These are phyloP conservation scores for Lichtheimia hyalospora DNA, from an alignment of 371 early-diverging fungal species.

Conservation along the genomic window DNA sequence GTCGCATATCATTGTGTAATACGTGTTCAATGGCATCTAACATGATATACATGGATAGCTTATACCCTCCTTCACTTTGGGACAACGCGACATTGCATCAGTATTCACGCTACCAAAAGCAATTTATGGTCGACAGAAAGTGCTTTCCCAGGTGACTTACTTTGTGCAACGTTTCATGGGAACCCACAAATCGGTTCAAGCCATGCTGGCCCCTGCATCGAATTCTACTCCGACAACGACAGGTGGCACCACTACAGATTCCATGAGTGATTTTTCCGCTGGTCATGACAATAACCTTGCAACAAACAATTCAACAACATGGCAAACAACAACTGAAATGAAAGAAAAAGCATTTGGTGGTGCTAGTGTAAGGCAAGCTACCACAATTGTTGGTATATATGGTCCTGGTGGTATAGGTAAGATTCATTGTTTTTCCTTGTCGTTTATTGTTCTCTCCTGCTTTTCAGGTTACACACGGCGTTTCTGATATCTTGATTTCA, in stretches of 20 bases:
- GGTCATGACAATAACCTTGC: neutral
- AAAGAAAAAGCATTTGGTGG: no score
- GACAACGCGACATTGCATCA: slow-evolving; percentile 43
- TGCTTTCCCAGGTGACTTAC: slow-evolving; percentile 30
- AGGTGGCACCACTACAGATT: slow-evolving; percentile 9
- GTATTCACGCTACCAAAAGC: slow-evolving; percentile 43
- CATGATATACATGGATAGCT: neutral
- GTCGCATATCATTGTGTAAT: neutral
- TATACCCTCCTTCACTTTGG: slow-evolving; percentile 37
- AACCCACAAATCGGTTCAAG: slow-evolving; percentile 18
- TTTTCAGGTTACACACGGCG: neutral
- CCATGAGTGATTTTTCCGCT: slow-evolving; percentile 18
- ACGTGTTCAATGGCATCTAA: no score
- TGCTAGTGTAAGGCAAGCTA: slow-evolving; percentile 4
- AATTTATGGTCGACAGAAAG: slow-evolving; percentile 39
- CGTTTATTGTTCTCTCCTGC: neutral
- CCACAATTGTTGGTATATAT: slow-evolving; percentile 25
- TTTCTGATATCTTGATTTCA: neutral
- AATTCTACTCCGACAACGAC: slow-evolving; percentile 8
- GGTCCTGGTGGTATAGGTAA: slow-evolving; percentile 40
- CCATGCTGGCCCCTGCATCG: slow-evolving; percentile 2
- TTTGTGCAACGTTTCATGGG: slow-evolving; percentile 34
- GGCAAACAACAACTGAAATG: no score
- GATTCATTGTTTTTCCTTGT: no score
- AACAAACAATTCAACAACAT: no score